Percentiles rank a stretch among this genome's conserved stretches.
These are phyloP conservation scores for Talaromyces rugulosus DNA, from an alignment of 2,329 filamentous ascomycete species.

Conservation along the genomic window DNA sequence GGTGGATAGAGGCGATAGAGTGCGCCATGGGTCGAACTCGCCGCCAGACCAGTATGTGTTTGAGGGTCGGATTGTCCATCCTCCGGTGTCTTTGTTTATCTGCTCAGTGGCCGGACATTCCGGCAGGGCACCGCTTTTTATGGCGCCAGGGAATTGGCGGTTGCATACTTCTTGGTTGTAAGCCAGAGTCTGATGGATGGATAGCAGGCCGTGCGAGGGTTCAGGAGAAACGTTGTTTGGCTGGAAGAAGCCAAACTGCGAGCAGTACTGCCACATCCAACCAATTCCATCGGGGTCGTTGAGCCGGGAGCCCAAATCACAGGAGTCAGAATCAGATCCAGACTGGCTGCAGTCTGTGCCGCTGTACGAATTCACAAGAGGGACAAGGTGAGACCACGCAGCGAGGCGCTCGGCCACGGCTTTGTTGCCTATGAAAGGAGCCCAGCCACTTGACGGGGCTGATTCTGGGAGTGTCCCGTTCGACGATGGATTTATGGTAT, in stretches of 20 bases:
- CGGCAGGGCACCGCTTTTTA: conserved; percentile 38
- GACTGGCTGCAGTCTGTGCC: conserved; percentile 38
- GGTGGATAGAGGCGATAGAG: conserved; percentile 40
- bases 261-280: conserved; percentile 53
- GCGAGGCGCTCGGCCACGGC: conserved; percentile 41
- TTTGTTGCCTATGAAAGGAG: conserved; percentile 36
- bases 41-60: conserved; percentile 50
- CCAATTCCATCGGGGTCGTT: conserved; percentile 35
- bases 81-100: conserved; percentile 45
- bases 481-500: neutral
- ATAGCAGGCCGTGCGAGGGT: conserved; percentile 45
- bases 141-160: conserved; percentile 44
- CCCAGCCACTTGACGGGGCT: conserved; percentile 40
- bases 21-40: conserved; percentile 52
- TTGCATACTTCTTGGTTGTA: conserved; percentile 46
- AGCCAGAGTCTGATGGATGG: conserved; percentile 42
- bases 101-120: conserved; percentile 32
- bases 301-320: conserved; percentile 33
- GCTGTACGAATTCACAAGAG: conserved; percentile 36
- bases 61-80: conserved; percentile 50
- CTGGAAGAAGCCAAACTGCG: conserved; percentile 50
- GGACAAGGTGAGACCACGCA: conserved; percentile 33
- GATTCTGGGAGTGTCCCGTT: conserved; percentile 7
- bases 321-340: conserved; percentile 23
- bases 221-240: conserved; percentile 37